Conservation (phyloP, 208 protist species). For the Crithidia fasciculata region DNA sequence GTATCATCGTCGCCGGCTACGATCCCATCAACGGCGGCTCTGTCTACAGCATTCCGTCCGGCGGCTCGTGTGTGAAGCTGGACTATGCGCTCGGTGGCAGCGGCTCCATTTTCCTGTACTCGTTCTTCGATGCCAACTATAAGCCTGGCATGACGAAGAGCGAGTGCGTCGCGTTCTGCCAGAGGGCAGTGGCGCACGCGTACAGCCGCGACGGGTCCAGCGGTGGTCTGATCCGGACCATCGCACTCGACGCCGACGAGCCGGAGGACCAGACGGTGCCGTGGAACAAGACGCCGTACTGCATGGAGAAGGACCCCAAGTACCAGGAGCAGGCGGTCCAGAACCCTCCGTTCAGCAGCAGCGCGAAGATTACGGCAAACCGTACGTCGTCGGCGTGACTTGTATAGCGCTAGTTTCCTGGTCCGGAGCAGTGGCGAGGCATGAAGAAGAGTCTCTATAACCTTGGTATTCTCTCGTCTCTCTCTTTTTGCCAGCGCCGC, state of each 20-base stretch:
- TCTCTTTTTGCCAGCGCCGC: background rate
- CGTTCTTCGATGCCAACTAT: conserved; percentile 98
- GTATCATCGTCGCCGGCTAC: conserved; percentile 98
- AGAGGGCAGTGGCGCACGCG: conserved; percentile 95
- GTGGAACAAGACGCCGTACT: conserved; percentile 88
- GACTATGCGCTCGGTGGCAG: conserved; percentile 96
- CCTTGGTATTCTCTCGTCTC: background rate
- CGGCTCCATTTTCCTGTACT: conserved; percentile 99
- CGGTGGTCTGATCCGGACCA: conserved; percentile 97
- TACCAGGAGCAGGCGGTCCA: conserved; percentile 69
- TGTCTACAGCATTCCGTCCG: conserved; percentile 97
- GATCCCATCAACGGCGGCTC: conserved; percentile 96
- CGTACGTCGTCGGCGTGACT: conserved; percentile 21
- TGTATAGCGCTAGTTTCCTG: background rate
- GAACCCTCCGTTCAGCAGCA: conserved; percentile 83
- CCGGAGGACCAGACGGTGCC: conserved; percentile 86
- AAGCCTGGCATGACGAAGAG: conserved; percentile 96
- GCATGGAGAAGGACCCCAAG: conserved; percentile 91
- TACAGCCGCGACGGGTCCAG: conserved; percentile 98
- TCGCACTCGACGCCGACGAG: conserved; percentile 82
- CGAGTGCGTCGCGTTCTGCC: conserved; percentile 95
- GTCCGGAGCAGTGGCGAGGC: background rate
- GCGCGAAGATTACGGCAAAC: conserved; percentile 73
- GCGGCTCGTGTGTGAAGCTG: conserved; percentile 93
- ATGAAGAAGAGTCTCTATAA: background rate